A percentile compares a stretch with the other conserved stretches of the same genome.
phyloP scores from a whole-genome alignment of 371 early-diverging fungal species.

The Apophysomyces ossiformis region DNA sequence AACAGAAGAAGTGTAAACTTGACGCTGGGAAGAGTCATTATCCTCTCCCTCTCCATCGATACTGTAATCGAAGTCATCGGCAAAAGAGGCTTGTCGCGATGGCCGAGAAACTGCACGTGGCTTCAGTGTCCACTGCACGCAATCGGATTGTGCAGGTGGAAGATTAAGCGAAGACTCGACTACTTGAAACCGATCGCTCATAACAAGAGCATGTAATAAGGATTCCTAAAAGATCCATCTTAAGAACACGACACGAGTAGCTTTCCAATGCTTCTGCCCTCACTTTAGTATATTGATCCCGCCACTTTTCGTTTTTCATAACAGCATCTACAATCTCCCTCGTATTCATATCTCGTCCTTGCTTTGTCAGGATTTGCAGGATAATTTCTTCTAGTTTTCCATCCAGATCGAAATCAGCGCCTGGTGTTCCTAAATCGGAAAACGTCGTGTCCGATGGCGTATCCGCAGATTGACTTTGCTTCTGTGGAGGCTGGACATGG shows the following conservation, averaged over 20 bases:
- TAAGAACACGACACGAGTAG: background rate
- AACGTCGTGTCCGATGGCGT: background rate
- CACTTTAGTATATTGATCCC: background rate
- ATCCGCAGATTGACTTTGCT: background rate
- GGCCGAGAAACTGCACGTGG: background rate
- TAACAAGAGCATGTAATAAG: conserved; percentile 30
- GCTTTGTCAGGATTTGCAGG: conserved; percentile 11
- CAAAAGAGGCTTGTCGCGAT: background rate
- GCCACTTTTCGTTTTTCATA: background rate
- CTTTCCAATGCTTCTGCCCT: background rate
- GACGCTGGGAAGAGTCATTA: no score
- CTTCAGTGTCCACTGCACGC: conserved; percentile 2
- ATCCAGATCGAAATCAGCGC: conserved; percentile 11
- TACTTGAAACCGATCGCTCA: conserved; percentile 28
- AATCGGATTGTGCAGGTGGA: background rate
- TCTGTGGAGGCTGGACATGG: background rate
- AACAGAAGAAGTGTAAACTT: background rate
- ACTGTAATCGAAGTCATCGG: background rate
- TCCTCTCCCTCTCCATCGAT: background rate
- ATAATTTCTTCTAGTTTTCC: conserved; percentile 21
- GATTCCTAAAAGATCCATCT: conserved; percentile 14
- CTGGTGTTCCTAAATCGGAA: conserved; percentile 4
- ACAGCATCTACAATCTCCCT: conserved; percentile 6
- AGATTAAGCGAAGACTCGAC: background rate
- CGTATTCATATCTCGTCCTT: conserved; percentile 8